Evolutionary conservation across 768 basidiomycete genomes (phyloP).

Genomic region (Suillus brevipes): DNA sequence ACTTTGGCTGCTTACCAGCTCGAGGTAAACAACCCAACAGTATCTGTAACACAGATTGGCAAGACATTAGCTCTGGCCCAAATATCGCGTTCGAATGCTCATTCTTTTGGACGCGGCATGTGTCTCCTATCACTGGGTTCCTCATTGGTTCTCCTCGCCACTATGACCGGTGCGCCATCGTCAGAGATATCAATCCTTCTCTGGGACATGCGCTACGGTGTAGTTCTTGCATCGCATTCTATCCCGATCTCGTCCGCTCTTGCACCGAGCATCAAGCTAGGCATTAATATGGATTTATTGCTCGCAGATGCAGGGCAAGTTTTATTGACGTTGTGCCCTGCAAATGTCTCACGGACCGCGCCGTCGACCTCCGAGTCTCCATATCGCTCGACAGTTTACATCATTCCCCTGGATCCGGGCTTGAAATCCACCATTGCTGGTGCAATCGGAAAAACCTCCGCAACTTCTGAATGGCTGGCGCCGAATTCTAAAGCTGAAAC

Average conservation of each 20-base stretch:
- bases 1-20: conserved; percentile 42
- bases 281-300: conserved; percentile 34
- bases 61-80: conserved; percentile 23
- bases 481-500: conserved; percentile 7
- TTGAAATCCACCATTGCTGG: conserved; percentile 59
- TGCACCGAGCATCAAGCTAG: conserved; percentile 26
- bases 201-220: conserved; percentile 71
- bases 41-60: conserved; percentile 23
- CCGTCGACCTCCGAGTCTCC: conserved; percentile 27
- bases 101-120: conserved; percentile 18
- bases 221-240: conserved; percentile 55
- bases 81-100: conserved; percentile 23
- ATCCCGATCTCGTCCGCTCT: conserved; percentile 51
- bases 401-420: conserved; percentile 58
- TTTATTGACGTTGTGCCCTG: conserved; percentile 42
- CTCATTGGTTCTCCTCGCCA: conserved; percentile 59
- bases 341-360: conserved; percentile 23
- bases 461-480: conserved; percentile 48
- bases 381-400: conserved; percentile 53
- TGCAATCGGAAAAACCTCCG: conserved; percentile 55
- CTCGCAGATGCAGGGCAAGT: conserved; percentile 45
- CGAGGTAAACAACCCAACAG: conserved; percentile 25
- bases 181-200: conserved; percentile 54
- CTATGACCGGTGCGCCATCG: conserved; percentile 29
- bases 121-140: conserved; percentile 53